Base-by-base conservation (phyloP, 805 yeast species). In the Saturnispora halmiae region DNA sequence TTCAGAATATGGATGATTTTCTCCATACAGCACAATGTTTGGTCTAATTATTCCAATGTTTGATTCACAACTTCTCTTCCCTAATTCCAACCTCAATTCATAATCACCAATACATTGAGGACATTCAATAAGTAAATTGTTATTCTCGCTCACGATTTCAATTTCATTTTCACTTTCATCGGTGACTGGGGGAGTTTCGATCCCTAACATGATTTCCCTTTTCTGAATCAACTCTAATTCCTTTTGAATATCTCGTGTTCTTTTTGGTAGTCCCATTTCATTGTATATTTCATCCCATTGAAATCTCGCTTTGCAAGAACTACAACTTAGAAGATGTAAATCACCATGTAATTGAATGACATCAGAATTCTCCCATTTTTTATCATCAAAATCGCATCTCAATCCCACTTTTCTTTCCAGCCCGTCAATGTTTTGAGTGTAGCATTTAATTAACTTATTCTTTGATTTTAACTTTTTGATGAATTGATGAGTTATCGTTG, bases 361-460 rank as follows among this genome's bases (percentile, higher is more conserved):
- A 50, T 84, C 85, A 41, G 75, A 62, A 20, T 67, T 66, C 49
- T 73, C 77, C 83, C 90, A 80, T 31, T 53, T 47, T 20, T 66
- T 62, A 27, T 46, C 42, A 30, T 67, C 65, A n/a, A 69, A 66
- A 2, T 88, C 87, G 36, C 79, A 66, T 29, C 67, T 69, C 42
- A 88, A 63, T 18, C 84, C 81, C 20, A 80, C 67, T 35, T 66
- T 63, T 36, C 75, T 64, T 55, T 90, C 97, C 27, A 90, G 65
- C 0, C 94, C 88, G 59, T 90, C 98, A 44, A 90, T 90, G 56
- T 90, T 90, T 55, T 92, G 97, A 1, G 97, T 90, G 58, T 90
- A 90, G 61, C 96, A 86, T 43, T 95, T 66, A 36, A 87, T 58
- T 34, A 88, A 69, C 59, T 80, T 81, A 45, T 72, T 76, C 55